Evolutionary conservation across 768 basidiomycete genomes (phyloP).

Genomic region (Tulasnella sp.): DNA sequence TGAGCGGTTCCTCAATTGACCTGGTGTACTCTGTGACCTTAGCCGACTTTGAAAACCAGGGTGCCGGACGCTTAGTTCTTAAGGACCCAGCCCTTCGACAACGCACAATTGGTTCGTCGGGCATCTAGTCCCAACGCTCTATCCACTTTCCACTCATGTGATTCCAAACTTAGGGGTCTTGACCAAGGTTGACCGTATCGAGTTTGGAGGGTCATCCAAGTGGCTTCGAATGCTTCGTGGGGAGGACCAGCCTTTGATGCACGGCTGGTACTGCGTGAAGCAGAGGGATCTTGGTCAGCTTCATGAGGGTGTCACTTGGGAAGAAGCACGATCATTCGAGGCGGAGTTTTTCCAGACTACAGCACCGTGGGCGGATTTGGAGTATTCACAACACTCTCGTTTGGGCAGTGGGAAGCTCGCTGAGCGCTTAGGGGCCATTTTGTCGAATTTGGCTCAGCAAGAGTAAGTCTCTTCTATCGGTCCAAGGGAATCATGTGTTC

Average conservation of each 20-base stretch:
- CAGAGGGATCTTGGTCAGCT: constrained; percentile 48
- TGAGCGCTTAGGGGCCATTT: background rate
- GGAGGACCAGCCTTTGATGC: constrained; percentile 36
- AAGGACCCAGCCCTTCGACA: constrained; percentile 51
- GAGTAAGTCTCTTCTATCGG: background rate
- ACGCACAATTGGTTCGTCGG: constrained; percentile 58
- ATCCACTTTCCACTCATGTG: background rate
- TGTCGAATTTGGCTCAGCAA: constrained; percentile 6
- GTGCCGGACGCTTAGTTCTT: constrained; percentile 57
- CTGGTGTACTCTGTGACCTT: too few relatives aligned
- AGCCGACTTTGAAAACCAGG: constrained; percentile 80
- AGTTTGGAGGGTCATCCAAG: constrained; percentile 42
- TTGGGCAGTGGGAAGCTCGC: background rate
- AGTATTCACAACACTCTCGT: background rate
- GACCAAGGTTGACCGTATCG: constrained; percentile 67
- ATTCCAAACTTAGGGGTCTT: constrained; percentile 45
- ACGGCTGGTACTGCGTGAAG: constrained; percentile 56
- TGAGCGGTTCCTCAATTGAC: background rate
- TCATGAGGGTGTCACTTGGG: constrained; percentile 48
- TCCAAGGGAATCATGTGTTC: background rate
- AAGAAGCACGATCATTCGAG: constrained; percentile 50
- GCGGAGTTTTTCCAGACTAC: constrained; percentile 43
- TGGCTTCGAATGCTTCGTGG: constrained; percentile 41
- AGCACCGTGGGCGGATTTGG: constrained; percentile 20
- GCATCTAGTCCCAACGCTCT: background rate